These are phyloP conservation scores for Phoma sp. DNA, from an alignment of 2,329 filamentous ascomycete genomes.

Conservation along the genomic window DNA sequence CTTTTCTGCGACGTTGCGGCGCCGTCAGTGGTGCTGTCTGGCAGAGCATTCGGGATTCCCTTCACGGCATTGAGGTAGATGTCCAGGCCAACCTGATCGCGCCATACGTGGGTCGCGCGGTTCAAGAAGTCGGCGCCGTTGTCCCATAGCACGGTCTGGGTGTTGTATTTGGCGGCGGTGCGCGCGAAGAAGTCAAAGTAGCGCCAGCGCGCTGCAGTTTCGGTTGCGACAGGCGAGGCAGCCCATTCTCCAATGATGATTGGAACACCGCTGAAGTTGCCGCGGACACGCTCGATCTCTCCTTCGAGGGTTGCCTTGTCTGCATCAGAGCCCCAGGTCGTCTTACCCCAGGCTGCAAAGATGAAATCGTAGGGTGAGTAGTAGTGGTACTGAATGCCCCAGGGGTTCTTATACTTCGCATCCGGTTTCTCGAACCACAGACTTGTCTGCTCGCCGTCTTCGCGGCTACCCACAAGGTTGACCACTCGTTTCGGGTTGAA, in stretches of 20 bases:
- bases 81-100: constrained; percentile 57
- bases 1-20: constrained; percentile 54
- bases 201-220: constrained; percentile 63
- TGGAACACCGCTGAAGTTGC: constrained; percentile 63
- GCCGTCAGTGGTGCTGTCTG: constrained; percentile 60
- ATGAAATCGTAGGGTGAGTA: constrained; percentile 60
- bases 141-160: constrained; percentile 64
- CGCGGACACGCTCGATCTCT: constrained; percentile 59
- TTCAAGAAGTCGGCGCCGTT: constrained; percentile 64
- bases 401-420: constrained; percentile 59
- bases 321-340: constrained; percentile 63
- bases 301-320: constrained; percentile 59
- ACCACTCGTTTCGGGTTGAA: constrained; percentile 64
- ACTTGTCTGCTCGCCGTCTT: constrained; percentile 61
- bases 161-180: constrained; percentile 58
- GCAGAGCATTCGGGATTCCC: constrained; percentile 57
- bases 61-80: constrained; percentile 56
- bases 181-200: constrained; percentile 63
- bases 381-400: constrained; percentile 68
- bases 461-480: constrained; percentile 59
- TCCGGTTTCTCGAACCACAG: constrained; percentile 61
- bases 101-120: constrained; percentile 57
- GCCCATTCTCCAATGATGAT: constrained; percentile 66
- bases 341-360: constrained; percentile 62
- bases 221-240: constrained; percentile 57